Evolutionary conservation across 2,329 filamentous ascomycete genomes (phyloP).

Genomic region (Neobulgaria alba): DNA sequence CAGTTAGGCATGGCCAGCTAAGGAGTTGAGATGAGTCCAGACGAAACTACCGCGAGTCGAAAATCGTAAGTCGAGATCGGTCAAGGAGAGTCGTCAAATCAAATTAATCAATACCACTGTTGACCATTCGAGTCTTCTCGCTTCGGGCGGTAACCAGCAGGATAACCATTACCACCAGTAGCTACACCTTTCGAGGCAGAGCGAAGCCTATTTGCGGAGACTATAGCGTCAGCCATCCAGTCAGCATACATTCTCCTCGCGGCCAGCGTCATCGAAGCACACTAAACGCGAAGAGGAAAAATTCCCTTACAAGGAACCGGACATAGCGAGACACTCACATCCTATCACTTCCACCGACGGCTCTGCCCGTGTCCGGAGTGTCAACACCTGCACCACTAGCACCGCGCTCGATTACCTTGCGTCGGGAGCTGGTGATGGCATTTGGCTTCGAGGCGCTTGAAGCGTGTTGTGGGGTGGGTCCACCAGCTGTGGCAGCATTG

Average conservation of each 20-base stretch:
- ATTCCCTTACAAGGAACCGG: constrained; percentile 71
- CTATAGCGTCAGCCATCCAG: constrained; percentile 74
- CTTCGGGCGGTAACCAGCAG: constrained; percentile 41
- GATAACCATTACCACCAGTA: constrained; percentile 34
- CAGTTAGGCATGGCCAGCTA: constrained; percentile 21
- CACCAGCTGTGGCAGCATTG: constrained; percentile 55
- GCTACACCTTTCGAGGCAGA: constrained; percentile 67
- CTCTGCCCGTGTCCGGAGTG: constrained; percentile 64
- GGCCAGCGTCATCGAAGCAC: constrained; percentile 66
- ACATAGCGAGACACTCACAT: constrained; percentile 74
- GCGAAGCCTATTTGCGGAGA: constrained; percentile 79
- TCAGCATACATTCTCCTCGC: constrained; percentile 62
- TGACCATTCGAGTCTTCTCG: constrained; percentile 36
- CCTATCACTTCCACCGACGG: constrained; percentile 76
- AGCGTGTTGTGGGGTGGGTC: constrained; percentile 40
- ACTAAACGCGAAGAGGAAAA: constrained; percentile 79
- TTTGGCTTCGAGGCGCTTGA: constrained; percentile 60
- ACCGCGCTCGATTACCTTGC: constrained; percentile 73
- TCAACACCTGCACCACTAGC: constrained; percentile 46
- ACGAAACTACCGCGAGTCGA: constrained; percentile 23
- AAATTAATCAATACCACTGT: constrained; percentile 29
- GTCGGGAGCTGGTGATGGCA: constrained; percentile 66
- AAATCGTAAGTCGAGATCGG: constrained; percentile 20
- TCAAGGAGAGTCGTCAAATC: constrained; percentile 22
- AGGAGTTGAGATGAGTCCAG: constrained; percentile 22